phyloP scores from a whole-genome alignment of 2,329 filamentous ascomycete genomes.

The Trichophyton verrucosum region DNA sequence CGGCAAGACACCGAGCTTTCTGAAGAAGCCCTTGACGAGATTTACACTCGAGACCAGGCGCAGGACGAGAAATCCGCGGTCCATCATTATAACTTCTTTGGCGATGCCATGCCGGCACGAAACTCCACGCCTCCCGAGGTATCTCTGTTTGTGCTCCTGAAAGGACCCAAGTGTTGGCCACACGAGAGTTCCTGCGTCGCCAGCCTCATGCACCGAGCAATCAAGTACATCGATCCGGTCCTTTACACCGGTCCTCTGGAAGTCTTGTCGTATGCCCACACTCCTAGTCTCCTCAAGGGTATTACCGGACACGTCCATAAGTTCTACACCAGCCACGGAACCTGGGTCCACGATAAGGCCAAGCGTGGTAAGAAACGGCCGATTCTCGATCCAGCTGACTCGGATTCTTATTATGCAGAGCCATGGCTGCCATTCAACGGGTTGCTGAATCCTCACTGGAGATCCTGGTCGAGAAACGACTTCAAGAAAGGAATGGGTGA shows the following conservation, averaged over 20 bases:
- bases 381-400: conserved; percentile 4
- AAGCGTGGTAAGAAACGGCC: conserved; percentile 5
- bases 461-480: conserved; percentile 2
- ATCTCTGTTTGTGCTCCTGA: conserved; percentile 11
- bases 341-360: conserved; percentile 8
- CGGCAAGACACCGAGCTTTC: neutral
- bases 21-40: neutral
- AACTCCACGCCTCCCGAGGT: conserved; percentile 12
- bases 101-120: conserved; percentile 8
- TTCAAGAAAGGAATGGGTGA: neutral
- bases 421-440: conserved; percentile 13
- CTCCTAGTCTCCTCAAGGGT: conserved; percentile 4
- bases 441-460: conserved; percentile 5
- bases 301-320: conserved; percentile 9
- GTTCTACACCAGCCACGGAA: conserved; percentile 11
- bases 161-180: conserved; percentile 9
- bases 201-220: conserved; percentile 6
- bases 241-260: conserved; percentile 8
- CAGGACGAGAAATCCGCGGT: neutral
- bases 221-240: conserved; percentile 13
- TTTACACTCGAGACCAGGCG: neutral
- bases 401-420: conserved; percentile 3
- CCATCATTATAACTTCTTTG: conserved; percentile 15
- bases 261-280: conserved; percentile 4
- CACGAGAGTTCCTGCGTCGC: neutral